Evolutionary conservation across 2,329 filamentous ascomycete species (phyloP).

Genomic region (Dothiorella sarmentorum): DNA sequence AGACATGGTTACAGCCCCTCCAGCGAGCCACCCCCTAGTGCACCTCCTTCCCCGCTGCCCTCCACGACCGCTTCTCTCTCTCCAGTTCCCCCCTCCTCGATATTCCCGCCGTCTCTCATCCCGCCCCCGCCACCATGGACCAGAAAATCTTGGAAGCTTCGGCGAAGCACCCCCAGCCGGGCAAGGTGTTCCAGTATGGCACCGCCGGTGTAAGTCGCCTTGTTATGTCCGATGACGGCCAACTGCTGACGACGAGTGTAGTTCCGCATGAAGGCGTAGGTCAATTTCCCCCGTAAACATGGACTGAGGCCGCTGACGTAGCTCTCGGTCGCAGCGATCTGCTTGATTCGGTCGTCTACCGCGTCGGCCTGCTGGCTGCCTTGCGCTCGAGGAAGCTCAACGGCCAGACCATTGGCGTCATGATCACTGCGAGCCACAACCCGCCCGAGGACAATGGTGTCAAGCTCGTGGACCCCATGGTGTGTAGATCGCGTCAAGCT

Average conservation of each 20-base stretch:
- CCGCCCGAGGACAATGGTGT: conserved; percentile 64
- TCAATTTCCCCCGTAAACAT: conserved; percentile 30
- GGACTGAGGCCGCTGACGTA: conserved; percentile 32
- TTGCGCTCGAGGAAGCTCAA: conserved; percentile 86
- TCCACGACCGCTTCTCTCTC: neutral
- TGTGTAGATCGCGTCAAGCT: conserved; percentile 32
- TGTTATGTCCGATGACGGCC: conserved; percentile 21
- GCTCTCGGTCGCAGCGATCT: conserved; percentile 55
- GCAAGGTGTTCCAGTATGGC: conserved; percentile 36
- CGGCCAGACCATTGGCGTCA: conserved; percentile 87
- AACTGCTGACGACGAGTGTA: conserved; percentile 28
- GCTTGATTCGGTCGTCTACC: conserved; percentile 87
- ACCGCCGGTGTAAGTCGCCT: conserved; percentile 47
- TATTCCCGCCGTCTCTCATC: neutral
- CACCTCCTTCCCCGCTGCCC: conserved; percentile 12
- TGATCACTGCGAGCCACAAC: conserved; percentile 66
- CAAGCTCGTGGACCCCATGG: conserved; percentile 88
- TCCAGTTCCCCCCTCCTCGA: conserved; percentile 1
- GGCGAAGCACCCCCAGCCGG: conserved; percentile 32
- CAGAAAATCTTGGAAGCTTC: conserved; percentile 30
- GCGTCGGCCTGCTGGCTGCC: conserved; percentile 83
- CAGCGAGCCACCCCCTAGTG: conserved; percentile 4
- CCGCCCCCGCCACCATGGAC: conserved; percentile 9
- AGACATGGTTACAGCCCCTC: conserved; percentile 11
- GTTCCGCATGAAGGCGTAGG: conserved; percentile 70